These are phyloP conservation scores for Aspergillus brasiliensis DNA, from an alignment of 2,329 filamentous ascomycete genomes.

Conservation along the genomic window DNA sequence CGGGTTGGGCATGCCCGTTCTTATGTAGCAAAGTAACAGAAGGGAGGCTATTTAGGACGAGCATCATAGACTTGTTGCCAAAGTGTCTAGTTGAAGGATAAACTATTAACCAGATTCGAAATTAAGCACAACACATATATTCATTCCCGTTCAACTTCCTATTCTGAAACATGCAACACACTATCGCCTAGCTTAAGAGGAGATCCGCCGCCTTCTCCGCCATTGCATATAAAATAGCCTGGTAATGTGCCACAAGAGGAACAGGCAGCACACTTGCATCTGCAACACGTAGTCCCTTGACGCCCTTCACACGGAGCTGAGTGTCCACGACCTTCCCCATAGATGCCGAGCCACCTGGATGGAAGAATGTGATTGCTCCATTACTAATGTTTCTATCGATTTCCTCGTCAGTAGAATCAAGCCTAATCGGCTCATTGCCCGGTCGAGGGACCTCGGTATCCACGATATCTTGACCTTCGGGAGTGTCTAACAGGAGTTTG, in stretches of 20 bases:
- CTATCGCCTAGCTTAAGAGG: no score
- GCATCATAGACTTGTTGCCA: no score
- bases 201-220: not conserved
- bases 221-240: constrained; percentile 22
- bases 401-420: constrained; percentile 8
- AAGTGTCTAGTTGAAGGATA: no score
- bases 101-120: no score
- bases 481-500: constrained; percentile 11
- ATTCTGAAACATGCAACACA: no score
- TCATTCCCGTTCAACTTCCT: no score
- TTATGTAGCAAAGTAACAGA: no score
- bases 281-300: constrained; percentile 25
- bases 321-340: constrained; percentile 18
- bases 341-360: constrained; percentile 18
- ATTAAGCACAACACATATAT: no score
- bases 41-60: no score
- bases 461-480: constrained; percentile 17
- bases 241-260: constrained; percentile 21
- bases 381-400: not conserved
- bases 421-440: not conserved
- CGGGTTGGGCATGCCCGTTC: no score
- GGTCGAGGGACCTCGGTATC: constrained; percentile 20
- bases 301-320: constrained; percentile 7
- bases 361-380: constrained; percentile 15
- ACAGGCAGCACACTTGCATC: constrained; percentile 31